Conservation (phyloP, 768 basidiomycete species). For the Mycena sanguinolenta region DNA sequence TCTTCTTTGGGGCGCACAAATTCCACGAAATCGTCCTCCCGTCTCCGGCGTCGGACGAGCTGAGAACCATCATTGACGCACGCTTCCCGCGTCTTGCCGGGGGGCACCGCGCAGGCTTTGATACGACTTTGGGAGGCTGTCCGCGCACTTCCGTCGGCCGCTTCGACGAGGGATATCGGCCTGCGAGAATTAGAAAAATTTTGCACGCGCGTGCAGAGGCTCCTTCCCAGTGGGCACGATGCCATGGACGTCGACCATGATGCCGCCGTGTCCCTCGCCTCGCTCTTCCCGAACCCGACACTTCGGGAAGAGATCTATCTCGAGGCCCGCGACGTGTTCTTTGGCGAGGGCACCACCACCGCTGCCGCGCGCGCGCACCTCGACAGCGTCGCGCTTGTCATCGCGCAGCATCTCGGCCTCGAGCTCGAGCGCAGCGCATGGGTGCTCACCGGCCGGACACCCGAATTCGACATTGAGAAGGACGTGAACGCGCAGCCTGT, state of each 20-base stretch:
- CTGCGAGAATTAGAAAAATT: constrained; percentile 88
- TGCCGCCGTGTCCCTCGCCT: constrained; percentile 48
- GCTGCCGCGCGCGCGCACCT: constrained; percentile 63
- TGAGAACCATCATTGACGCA: constrained; percentile 75
- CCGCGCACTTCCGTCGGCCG: constrained; percentile 60
- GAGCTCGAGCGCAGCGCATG: constrained; percentile 79
- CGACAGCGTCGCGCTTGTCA: constrained; percentile 62
- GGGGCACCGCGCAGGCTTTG: constrained; percentile 60
- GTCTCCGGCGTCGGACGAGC: constrained; percentile 75
- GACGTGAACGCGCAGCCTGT: constrained; percentile 72
- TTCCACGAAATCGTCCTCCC: constrained; percentile 78
- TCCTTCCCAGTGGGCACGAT: constrained; percentile 66
- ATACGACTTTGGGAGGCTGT: constrained; percentile 81
- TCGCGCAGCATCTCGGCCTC: constrained; percentile 76
- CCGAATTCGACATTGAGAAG: constrained; percentile 77
- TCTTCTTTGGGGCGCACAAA: constrained; percentile 90
- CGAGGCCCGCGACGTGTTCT: constrained; percentile 93
- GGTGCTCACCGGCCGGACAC: constrained; percentile 74
- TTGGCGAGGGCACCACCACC: constrained; percentile 76
- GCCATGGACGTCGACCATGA: constrained; percentile 56
- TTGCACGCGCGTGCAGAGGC: constrained; percentile 76
- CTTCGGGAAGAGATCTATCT: constrained; percentile 91
- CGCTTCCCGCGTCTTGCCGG: constrained; percentile 76
- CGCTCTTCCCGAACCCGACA: constrained; percentile 75
- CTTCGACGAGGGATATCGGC: constrained; percentile 74